phyloP scores from a whole-genome alignment of 139 green algal species.

The Chlorella sp. region DNA sequence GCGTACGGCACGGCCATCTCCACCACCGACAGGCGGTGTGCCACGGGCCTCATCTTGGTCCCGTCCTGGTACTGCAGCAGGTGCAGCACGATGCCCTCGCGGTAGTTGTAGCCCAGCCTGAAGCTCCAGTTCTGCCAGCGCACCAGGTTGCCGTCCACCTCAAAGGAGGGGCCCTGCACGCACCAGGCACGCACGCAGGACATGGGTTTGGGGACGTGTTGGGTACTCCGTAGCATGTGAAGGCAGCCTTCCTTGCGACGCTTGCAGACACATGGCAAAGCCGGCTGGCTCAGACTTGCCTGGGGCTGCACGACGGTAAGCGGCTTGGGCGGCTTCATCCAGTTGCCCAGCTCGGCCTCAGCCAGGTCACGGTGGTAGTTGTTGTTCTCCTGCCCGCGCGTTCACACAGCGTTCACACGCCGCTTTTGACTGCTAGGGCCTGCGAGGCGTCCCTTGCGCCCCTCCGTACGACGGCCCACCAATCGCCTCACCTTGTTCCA shows the following conservation, averaged over 20 bases:
- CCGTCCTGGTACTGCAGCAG: constrained; percentile 49
- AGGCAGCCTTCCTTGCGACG: too few relatives aligned
- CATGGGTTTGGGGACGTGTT: too few relatives aligned
- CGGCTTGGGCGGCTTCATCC: constrained; percentile 49
- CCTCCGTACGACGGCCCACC: too few relatives aligned
- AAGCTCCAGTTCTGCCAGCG: constrained; percentile 84
- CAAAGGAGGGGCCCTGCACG: constrained; percentile 74
- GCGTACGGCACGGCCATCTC: constrained; percentile 92
- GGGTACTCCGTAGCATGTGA: too few relatives aligned
- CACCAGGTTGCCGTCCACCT: constrained; percentile 61
- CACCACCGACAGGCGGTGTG: constrained; percentile 67
- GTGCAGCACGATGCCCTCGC: constrained; percentile 88
- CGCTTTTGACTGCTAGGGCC: too few relatives aligned
- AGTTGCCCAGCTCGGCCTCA: constrained; percentile 7
- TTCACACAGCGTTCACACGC: too few relatives aligned
- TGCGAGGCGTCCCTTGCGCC: too few relatives aligned
- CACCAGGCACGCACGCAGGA: too few relatives aligned
- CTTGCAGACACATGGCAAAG: too few relatives aligned
- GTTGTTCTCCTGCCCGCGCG: constrained; percentile 5
- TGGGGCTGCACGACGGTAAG: constrained; percentile 63
- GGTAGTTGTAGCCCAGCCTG: constrained; percentile 79
- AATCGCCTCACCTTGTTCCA: not conserved
- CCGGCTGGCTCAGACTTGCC: constrained; percentile 19
- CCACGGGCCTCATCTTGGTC: constrained; percentile 52
- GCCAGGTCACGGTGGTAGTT: constrained; percentile 64